Evolutionary conservation across 257 asterid species (phyloP).

Genomic region (Plantago ovata): DNA sequence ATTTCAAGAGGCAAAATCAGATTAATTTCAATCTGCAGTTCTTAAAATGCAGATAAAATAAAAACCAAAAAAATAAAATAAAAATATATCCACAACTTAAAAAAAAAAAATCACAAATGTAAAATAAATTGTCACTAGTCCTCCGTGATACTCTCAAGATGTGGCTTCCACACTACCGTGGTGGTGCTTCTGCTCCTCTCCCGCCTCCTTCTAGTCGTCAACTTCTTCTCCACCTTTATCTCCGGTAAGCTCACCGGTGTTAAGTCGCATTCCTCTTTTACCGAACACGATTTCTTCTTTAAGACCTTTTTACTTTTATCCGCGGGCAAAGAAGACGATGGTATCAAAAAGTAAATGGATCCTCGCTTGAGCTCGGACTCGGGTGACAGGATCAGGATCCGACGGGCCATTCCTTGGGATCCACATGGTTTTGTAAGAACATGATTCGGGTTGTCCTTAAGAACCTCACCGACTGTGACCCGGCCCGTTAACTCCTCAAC

Average conservation of each 20-base stretch:
- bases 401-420: slow-evolving; percentile 50
- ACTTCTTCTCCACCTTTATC: slow-evolving; percentile 23
- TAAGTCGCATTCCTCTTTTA: slow-evolving; percentile 22
- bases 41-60: slow-evolving; percentile 37
- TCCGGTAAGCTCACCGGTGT: slow-evolving; percentile 17
- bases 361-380: slow-evolving; percentile 89
- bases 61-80: slow-evolving; percentile 20
- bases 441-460: slow-evolving; percentile 67
- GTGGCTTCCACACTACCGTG: slow-evolving; percentile 60
- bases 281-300: slow-evolving; percentile 24
- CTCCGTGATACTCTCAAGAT: slow-evolving; percentile 57
- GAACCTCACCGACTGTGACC: slow-evolving; percentile 65
- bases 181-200: slow-evolving; percentile 38
- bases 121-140: slow-evolving; percentile 18
- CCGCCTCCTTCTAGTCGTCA: slow-evolving; percentile 31
- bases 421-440: slow-evolving; percentile 57
- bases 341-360: slow-evolving; percentile 87
- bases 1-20: slow-evolving; percentile 8
- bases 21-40: slow-evolving; percentile 28
- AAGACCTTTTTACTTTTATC: slow-evolving; percentile 34
- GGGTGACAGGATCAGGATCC: slow-evolving; percentile 65
- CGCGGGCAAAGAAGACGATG: slow-evolving; percentile 54
- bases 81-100: slow-evolving; percentile 35
- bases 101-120: background rate
- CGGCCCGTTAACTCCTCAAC: slow-evolving; percentile 76